Evolutionary conservation across 768 basidiomycete species (phyloP).

Genomic region (Serendipita vermifera): DNA sequence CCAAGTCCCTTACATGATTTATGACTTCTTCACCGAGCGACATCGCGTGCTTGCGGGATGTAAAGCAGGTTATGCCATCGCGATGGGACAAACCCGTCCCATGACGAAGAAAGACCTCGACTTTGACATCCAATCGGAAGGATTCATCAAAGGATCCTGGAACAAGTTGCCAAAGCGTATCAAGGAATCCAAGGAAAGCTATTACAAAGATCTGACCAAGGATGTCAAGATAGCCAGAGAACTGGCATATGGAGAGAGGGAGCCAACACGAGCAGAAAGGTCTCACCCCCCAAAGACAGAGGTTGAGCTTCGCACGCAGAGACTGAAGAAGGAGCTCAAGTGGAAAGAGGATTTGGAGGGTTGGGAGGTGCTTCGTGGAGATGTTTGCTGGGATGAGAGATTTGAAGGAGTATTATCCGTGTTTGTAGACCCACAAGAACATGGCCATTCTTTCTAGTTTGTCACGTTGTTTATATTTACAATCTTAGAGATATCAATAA

Average conservation of each 20-base stretch:
- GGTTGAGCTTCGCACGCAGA: constrained; percentile 75
- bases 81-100: constrained; percentile 49
- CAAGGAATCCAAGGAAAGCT: constrained; percentile 56
- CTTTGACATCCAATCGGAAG: constrained; percentile 56
- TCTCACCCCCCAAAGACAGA: constrained; percentile 73
- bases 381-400: constrained; percentile 67
- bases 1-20: constrained; percentile 80
- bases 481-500: no score
- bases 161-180: constrained; percentile 41
- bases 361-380: constrained; percentile 63
- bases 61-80: constrained; percentile 64
- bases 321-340: constrained; percentile 74
- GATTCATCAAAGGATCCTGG: constrained; percentile 53
- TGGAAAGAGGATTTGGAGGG: constrained; percentile 74
- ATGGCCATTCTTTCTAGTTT: no score
- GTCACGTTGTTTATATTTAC: no score
- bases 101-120: constrained; percentile 48
- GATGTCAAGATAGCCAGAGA: constrained; percentile 62
- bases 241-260: constrained; percentile 57
- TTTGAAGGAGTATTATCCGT: constrained; percentile 49
- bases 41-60: constrained; percentile 67
- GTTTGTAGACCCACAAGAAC: constrained; percentile 35
- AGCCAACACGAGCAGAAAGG: constrained; percentile 75
- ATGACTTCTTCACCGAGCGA: constrained; percentile 85
- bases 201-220: constrained; percentile 56